Evolutionary conservation across 2,329 filamentous ascomycete species (phyloP), one percentile per base, ranked within the genome.

Genomic region (Saccharata proteae): DNA sequence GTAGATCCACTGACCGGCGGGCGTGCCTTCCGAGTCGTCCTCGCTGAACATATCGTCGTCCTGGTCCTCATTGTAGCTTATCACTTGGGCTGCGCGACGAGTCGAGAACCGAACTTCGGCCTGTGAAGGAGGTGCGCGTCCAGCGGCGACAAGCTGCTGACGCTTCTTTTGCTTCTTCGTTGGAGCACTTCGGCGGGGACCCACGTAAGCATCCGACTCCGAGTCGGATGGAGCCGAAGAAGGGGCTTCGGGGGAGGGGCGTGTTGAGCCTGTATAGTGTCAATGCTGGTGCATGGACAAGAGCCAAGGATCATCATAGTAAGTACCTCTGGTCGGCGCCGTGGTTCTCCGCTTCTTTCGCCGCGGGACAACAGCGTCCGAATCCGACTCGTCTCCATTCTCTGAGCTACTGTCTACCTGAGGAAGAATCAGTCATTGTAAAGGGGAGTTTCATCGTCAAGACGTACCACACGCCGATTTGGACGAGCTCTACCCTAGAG

Each of bases 61-160:
- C 10, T 74, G 72, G 38, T 79, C 74, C 47, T 78, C 74, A 39
- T 78, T 77, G 49, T 80, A 79, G 38, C 69, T 79, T 4, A 70
- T 69, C 28, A 78, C 64, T 51, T 83, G 83, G 10, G 80, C 80
- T 32, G 84, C 82, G 40, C 83, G 80, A 38, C 88, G 72, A 32
- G 79, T 90, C 5, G 86, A 93, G 71, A 93, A 94, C 41, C 88
- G 80, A 49, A 93, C 82, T 59, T 93, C 86, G 35, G 73, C 71
- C 44, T 78, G 71, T 4, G 75, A 66, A 6, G 80, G 69, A 23
- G 73, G 69, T 9, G 74, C 70, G 45, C 54, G 48, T 21, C 77
- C 68, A 29, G 64, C 71, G 15, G 75, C 69, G 37, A 65, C 61
- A 50, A 84, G 71, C 36, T 77, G 65, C 49, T 80, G 73, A 38